Conservation (phyloP, 306 rosid genomes). For the Pyrus betulifolia region DNA sequence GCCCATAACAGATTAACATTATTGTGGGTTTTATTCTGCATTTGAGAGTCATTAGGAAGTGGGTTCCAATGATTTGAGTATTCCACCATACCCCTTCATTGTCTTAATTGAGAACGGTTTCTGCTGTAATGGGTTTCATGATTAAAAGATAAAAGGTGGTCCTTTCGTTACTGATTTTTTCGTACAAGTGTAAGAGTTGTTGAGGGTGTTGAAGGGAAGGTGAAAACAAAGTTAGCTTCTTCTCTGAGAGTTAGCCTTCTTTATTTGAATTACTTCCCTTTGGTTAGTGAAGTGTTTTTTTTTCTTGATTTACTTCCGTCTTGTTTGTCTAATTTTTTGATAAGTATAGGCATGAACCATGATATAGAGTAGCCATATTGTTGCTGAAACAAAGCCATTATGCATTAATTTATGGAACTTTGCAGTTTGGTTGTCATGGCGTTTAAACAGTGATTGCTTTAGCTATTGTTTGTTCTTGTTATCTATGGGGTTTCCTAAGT, state of each 20-base stretch:
- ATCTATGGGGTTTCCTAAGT: not conserved
- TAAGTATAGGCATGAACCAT: not conserved
- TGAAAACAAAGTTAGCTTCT: not conserved
- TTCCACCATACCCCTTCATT: constrained; percentile 30
- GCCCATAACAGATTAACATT: not conserved
- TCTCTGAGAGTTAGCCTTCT: not conserved
- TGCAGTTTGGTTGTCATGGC: not conserved
- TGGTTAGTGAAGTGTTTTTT: not conserved
- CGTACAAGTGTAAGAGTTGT: not conserved
- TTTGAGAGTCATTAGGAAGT: not conserved
- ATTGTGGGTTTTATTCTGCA: constrained; percentile 7
- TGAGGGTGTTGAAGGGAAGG: constrained; percentile 1
- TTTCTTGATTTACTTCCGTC: not conserved
- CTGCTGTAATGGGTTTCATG: constrained; percentile 9
- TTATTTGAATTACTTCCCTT: not conserved
- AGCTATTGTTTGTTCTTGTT: not conserved
- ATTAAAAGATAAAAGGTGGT: constrained; percentile 1
- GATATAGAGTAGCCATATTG: not conserved
- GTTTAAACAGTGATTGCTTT: not conserved
- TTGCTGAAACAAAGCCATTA: not conserved
- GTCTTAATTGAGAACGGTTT: constrained; percentile 27
- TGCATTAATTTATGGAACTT: not conserved
- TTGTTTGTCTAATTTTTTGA: not conserved
- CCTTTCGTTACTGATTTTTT: constrained; percentile 4
- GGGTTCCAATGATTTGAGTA: constrained; percentile 28